Evolutionary conservation across 1,284 basidiomycete species (phyloP).

Genomic region (Trametes hirsuta): DNA sequence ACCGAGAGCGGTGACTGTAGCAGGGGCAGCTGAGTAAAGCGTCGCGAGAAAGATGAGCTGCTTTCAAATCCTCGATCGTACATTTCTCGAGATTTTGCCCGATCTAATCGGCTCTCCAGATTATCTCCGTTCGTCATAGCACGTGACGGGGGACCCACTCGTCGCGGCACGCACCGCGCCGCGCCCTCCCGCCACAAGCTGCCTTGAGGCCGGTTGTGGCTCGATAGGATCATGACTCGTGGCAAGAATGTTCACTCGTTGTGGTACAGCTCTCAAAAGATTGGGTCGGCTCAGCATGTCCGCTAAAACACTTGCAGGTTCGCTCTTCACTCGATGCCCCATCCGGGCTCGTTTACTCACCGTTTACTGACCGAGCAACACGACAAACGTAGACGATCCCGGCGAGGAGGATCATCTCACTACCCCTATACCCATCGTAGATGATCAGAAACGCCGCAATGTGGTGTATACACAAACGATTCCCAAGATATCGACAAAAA

Average conservation of each 20-base stretch:
- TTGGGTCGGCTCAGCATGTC: neutral
- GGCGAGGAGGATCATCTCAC: neutral
- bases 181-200: neutral
- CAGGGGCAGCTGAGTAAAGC: conserved; percentile 19
- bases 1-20: neutral
- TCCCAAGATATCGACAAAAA: neutral
- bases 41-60: neutral
- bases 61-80: conserved; percentile 16
- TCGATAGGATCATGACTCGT: neutral
- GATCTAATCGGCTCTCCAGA: conserved; percentile 11
- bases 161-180: neutral
- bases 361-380: neutral
- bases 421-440: neutral
- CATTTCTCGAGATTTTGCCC: conserved; percentile 17
- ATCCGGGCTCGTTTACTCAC: neutral
- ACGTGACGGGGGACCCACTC: conserved; percentile 2
- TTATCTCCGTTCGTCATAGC: neutral
- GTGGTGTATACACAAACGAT: conserved; percentile 6
- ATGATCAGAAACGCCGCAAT: neutral
- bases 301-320: neutral
- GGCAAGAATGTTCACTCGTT: neutral
- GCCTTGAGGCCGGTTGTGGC: conserved; percentile 4
- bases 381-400: neutral
- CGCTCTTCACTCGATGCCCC: neutral
- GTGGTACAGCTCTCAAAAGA: neutral